Percentiles rank a stretch among this genome's conserved stretches.
phyloP scores from a whole-genome alignment of 2,329 filamentous ascomycete genomes.

The Cercospora sp. region DNA sequence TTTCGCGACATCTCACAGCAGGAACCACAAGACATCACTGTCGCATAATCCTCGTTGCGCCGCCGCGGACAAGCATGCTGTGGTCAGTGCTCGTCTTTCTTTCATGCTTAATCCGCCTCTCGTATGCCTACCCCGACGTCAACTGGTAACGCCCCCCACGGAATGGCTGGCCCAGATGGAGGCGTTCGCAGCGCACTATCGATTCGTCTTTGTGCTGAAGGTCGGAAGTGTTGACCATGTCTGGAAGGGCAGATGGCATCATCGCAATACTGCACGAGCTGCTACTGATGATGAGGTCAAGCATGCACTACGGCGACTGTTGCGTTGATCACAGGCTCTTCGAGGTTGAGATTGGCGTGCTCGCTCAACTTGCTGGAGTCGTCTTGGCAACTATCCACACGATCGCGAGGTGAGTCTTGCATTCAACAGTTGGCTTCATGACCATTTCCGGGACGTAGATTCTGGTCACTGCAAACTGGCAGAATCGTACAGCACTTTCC shows the following conservation, averaged over 20 bases:
- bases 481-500: neutral
- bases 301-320: neutral
- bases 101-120: constrained; percentile 13
- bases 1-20: neutral
- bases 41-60: neutral
- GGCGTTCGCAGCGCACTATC: neutral
- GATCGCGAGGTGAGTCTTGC: neutral
- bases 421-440: neutral
- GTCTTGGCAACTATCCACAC: neutral
- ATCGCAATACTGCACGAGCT: neutral
- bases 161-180: neutral
- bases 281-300: neutral
- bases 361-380: neutral
- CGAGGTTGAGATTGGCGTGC: neutral
- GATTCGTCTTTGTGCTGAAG: neutral
- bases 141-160: neutral
- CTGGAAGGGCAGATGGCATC: neutral
- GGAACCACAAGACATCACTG: neutral
- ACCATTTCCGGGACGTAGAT: neutral
- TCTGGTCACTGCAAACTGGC: neutral
- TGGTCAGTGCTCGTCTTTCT: constrained; percentile 11
- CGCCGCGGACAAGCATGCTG: neutral
- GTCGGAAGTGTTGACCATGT: neutral
- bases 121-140: constrained; percentile 3
- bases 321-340: neutral